Evolutionary conservation across 73 alveolate genomes (phyloP).

Genomic region (Blepharisma japonicum): DNA sequence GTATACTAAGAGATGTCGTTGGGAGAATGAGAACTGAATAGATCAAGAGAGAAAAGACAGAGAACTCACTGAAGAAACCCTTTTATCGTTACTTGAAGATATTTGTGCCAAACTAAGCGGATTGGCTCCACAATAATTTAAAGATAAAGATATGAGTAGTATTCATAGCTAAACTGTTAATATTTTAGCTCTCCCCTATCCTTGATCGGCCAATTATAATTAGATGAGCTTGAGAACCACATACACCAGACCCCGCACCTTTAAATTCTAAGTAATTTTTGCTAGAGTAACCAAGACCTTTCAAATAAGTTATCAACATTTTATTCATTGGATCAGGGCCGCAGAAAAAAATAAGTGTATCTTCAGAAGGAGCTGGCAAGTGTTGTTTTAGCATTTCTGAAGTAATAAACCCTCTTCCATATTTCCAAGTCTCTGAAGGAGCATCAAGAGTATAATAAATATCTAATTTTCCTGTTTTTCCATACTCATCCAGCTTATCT

Average conservation of each 20-base stretch:
- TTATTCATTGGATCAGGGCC: slow-evolving; percentile 35
- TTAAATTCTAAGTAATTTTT: not conserved
- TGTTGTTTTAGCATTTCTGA: slow-evolving; percentile 36
- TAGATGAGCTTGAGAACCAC: too few species aligned
- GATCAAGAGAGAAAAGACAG: slow-evolving; percentile 79
- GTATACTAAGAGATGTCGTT: slow-evolving; percentile 75
- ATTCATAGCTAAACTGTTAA: not conserved
- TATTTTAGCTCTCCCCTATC: too few species aligned
- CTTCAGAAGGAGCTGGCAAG: slow-evolving; percentile 48
- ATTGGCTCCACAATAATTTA: too few species aligned
- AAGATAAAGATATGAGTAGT: too few species aligned
- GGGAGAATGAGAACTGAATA: slow-evolving; percentile 68
- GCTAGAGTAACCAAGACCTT: not conserved
- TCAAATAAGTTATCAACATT: not conserved
- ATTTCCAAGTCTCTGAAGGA: slow-evolving; percentile 57
- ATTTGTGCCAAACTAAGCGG: slow-evolving; percentile 69
- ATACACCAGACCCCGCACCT: too few species aligned
- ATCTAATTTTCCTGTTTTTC: slow-evolving; percentile 32
- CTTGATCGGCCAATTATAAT: too few species aligned
- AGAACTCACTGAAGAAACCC: slow-evolving; percentile 75
- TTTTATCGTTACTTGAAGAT: slow-evolving; percentile 71
- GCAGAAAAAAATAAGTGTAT: slow-evolving; percentile 35
- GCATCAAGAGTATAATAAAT: slow-evolving; percentile 52
- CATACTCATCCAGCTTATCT: slow-evolving; percentile 51
- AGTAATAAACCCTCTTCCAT: slow-evolving; percentile 55